Base-by-base conservation (phyloP, 78 protist species). In the Mantamonas sphyraenae region DNA sequence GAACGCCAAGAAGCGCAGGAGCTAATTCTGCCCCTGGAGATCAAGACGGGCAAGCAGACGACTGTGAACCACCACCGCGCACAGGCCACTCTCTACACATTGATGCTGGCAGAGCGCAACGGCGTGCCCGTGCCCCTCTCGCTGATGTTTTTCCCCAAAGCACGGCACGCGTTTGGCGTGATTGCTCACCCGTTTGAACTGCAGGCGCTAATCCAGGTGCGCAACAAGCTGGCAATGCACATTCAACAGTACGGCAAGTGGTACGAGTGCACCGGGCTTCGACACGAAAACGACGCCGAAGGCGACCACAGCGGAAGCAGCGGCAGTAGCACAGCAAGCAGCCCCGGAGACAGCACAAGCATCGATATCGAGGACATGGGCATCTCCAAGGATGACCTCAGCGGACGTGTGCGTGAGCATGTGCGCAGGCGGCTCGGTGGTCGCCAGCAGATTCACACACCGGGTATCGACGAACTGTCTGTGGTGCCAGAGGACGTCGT, bases 71-170 rank as follows among this genome's bases (percentile, higher is more conserved):
- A 35, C 14, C 82, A 77, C 43, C 38, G 71, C 30, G 71, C 76
- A 17, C 79, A 77, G 65, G 71, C 69, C 39, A 38, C 53, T 5
- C 65, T 69, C 12, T 77, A 77, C 66, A 50, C 76, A 22, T 61
- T 77, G 57, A 16, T 77, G 55, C 45, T 77, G 76, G 8, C 55
- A 10, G 76, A 77, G 34, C 60, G 71, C 19, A 50, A 69, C 60
- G 45, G 3, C 31, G n/a, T 9, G 10, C 12, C 2, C 24, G 58
- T 59, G 7, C 24, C 39, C 42, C 30, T 34, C 24, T 67, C 61
- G 31, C 75, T 77, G 34, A 69, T 77, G n/a, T 38, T 24, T 67
- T 77, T 69, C 70, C 12, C 55, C 40, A 58, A 62, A 42, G 0
- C 31, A 17, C 57, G 69, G 55, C 12, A 20, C n/a, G 9, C 62